Evolutionary conservation across 805 yeast genomes (phyloP).

Genomic region (Priceomyces fermenticarens): DNA sequence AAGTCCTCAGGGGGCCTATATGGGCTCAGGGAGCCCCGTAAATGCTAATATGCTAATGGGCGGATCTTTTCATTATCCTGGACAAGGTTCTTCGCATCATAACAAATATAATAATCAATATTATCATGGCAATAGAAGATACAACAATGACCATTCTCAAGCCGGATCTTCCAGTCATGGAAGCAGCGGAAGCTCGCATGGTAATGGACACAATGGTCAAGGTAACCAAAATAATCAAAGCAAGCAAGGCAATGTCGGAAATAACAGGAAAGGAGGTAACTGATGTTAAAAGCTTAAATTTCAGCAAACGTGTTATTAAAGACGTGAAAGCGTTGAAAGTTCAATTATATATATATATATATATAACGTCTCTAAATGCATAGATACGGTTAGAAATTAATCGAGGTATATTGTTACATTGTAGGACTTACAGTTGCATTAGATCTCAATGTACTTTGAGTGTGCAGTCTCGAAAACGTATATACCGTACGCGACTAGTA

Average conservation of each 20-base stretch:
- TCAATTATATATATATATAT: no score
- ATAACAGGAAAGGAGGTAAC: neutral
- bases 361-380: no score
- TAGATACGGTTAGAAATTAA: no score
- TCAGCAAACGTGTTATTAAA: no score
- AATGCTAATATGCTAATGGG: conserved; percentile 24
- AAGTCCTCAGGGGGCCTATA: conserved; percentile 28
- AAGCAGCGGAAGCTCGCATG: conserved; percentile 10
- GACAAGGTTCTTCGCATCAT: conserved; percentile 6
- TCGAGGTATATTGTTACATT: no score
- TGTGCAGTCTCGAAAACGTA: no score
- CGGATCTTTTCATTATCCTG: conserved; percentile 6
- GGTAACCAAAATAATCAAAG: neutral
- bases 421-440: no score
- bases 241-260: neutral
- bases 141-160: conserved; percentile 9
- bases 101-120: conserved; percentile 10
- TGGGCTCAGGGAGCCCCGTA: conserved; percentile 25
- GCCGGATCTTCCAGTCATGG: conserved; percentile 7
- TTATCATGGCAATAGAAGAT: conserved; percentile 14
- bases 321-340: no score
- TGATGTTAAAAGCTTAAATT: neutral
- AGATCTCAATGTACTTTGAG: no score
- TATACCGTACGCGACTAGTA: no score
- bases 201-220: neutral